Evolutionary conservation across 2,329 filamentous ascomycete genomes (phyloP).

Genomic region (Penicillium thymicola): DNA sequence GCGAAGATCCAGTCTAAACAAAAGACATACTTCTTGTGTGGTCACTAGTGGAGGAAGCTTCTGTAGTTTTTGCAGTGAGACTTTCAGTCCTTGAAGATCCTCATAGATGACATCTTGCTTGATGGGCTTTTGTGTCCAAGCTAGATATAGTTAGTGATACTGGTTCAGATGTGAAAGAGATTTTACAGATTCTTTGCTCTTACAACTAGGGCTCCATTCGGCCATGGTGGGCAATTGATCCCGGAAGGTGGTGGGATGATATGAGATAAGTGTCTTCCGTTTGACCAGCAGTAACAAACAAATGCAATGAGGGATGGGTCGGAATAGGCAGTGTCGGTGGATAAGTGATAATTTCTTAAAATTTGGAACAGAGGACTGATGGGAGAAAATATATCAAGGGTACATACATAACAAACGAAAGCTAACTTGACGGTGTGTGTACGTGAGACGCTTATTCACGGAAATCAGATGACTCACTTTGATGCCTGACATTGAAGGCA

Average conservation of each 20-base stretch:
- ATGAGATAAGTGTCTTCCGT: not conserved
- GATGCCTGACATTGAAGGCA: not conserved
- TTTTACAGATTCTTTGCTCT: not conserved
- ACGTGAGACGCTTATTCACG: slow-evolving; percentile 4
- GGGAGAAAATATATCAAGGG: not conserved
- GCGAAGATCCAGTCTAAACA: not conserved
- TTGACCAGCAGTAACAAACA: not conserved
- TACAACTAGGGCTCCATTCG: slow-evolving; percentile 33
- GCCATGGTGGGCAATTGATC: slow-evolving; percentile 18
- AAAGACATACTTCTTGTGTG: slow-evolving; percentile 39
- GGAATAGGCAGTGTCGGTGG: too few species aligned
- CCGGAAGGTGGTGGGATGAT: not conserved
- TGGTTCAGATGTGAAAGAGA: not conserved
- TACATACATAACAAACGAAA: not conserved
- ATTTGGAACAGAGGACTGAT: not conserved
- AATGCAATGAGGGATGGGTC: not conserved
- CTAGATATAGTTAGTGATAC: slow-evolving; percentile 15
- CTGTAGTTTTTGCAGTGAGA: slow-evolving; percentile 42
- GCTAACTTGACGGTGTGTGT: not conserved
- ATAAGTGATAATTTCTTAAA: not conserved
- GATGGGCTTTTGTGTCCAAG: slow-evolving; percentile 46
- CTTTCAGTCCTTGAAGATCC: slow-evolving; percentile 39
- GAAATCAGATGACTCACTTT: slow-evolving; percentile 2
- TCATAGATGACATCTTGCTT: slow-evolving; percentile 48
- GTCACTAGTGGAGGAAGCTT: slow-evolving; percentile 48